Percentiles rank a stretch among this genome's conserved stretches.
phyloP scores from a whole-genome alignment of 352 stramenopile genomes.

The Phytophthora constricta region DNA sequence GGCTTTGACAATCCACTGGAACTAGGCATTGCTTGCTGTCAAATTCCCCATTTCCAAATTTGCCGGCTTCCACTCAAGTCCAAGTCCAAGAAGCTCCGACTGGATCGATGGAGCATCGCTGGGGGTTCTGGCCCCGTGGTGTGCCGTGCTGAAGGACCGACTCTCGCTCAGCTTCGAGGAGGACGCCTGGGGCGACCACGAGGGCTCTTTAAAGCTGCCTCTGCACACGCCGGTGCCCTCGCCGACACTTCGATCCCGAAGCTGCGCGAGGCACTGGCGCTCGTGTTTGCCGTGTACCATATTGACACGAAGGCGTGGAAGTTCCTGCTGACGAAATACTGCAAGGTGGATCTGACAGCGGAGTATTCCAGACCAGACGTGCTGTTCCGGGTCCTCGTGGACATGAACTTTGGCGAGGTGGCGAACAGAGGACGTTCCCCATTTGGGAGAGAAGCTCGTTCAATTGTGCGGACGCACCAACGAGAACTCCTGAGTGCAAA shows the following conservation, averaged over 20 bases:
- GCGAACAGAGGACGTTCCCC: background rate
- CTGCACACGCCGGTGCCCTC: background rate
- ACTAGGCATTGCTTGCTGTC: background rate
- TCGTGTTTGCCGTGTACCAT: background rate
- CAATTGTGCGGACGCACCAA: slow-evolving; percentile 15
- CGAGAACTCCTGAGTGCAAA: background rate
- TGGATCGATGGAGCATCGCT: background rate
- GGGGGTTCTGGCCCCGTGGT: background rate
- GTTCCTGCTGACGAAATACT: background rate
- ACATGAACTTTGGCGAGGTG: background rate
- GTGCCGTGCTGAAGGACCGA: background rate
- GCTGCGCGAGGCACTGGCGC: background rate
- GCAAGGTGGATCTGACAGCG: background rate
- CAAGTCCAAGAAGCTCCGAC: background rate
- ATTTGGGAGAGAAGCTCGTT: slow-evolving; percentile 2
- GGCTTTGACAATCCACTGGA: too few species aligned
- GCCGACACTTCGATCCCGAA: background rate
- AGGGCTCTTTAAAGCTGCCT: background rate
- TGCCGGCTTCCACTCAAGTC: background rate
- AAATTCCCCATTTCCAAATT: background rate
- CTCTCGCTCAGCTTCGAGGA: background rate
- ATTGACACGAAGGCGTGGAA: background rate
- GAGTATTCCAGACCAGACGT: too few species aligned
- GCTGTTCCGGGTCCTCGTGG: background rate
- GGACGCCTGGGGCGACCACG: background rate